phyloP scores from a whole-genome alignment of 1,284 basidiomycete species.

The Gymnopus androsaceus region DNA sequence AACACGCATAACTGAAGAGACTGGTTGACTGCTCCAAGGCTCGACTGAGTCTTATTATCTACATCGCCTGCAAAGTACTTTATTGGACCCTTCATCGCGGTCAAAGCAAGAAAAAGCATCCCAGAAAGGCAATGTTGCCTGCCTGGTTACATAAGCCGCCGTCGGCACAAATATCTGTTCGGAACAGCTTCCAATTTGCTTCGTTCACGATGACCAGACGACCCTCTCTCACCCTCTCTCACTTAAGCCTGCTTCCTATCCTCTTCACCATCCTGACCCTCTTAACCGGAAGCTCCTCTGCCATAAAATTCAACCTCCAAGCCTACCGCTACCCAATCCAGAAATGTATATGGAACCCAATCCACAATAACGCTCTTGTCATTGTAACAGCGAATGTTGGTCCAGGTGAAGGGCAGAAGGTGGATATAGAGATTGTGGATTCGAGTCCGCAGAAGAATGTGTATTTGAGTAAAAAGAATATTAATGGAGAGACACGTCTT shows the following conservation, averaged over 20 bases:
- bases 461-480: slow-evolving; percentile 87
- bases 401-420: slow-evolving; percentile 69
- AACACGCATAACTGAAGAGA: no score
- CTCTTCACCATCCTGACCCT: slow-evolving; percentile 33
- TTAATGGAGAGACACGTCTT: slow-evolving; percentile 89
- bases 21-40: no score
- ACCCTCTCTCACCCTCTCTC: slow-evolving; percentile 6
- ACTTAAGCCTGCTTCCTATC: slow-evolving; percentile 27
- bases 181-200: neutral
- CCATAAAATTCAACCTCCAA: slow-evolving; percentile 83
- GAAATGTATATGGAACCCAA: slow-evolving; percentile 94
- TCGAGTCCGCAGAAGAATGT: slow-evolving; percentile 86
- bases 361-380: slow-evolving; percentile 83
- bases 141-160: neutral
- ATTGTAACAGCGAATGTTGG: slow-evolving; percentile 94
- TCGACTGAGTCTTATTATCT: no score
- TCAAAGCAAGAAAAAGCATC: neutral
- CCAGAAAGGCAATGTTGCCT: neutral
- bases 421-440: slow-evolving; percentile 95
- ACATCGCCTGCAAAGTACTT: no score
- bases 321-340: slow-evolving; percentile 69
- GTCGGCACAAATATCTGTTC: neutral
- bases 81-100: no score
- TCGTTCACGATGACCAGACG: neutral
- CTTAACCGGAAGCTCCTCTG: slow-evolving; percentile 42